Conservation (phyloP, 1,139 yeast species). For the Geotrichum fermentans region DNA sequence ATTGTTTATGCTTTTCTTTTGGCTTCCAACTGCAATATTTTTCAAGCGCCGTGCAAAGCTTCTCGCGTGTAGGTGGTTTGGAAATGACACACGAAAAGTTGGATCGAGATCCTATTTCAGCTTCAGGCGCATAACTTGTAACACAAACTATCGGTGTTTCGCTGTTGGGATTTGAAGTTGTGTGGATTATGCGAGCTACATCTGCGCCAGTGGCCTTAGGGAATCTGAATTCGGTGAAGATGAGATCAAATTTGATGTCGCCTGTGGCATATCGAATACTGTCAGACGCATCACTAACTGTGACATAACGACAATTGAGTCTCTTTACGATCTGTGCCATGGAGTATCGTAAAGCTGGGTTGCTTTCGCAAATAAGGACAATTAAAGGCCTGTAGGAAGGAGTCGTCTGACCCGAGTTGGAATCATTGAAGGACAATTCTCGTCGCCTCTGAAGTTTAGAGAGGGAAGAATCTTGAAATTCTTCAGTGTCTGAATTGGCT, state of each 20-base stretch:
- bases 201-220: slow-evolving; percentile 63
- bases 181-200: slow-evolving; percentile 69
- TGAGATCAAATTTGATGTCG: slow-evolving; percentile 75
- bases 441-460: slow-evolving; percentile 55
- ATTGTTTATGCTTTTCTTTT: background rate
- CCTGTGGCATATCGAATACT: slow-evolving; percentile 77
- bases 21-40: slow-evolving; percentile 34
- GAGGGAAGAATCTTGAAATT: slow-evolving; percentile 41
- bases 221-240: slow-evolving; percentile 68
- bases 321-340: slow-evolving; percentile 60
- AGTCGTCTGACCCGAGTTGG: slow-evolving; percentile 21
- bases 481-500: slow-evolving; percentile 67
- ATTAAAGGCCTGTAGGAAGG: slow-evolving; percentile 44
- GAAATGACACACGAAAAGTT: slow-evolving; percentile 69
- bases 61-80: slow-evolving; percentile 58
- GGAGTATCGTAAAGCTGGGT: slow-evolving; percentile 72
- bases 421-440: slow-evolving; percentile 42
- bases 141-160: slow-evolving; percentile 73
- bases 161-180: slow-evolving; percentile 69
- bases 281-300: slow-evolving; percentile 77
- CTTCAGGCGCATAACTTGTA: slow-evolving; percentile 70
- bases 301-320: slow-evolving; percentile 78
- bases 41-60: slow-evolving; percentile 37
- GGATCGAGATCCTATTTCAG: slow-evolving; percentile 38
- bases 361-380: slow-evolving; percentile 78